phyloP scores from a whole-genome alignment of 352 stramenopile genomes.

The Globisporangium echinulatum region DNA sequence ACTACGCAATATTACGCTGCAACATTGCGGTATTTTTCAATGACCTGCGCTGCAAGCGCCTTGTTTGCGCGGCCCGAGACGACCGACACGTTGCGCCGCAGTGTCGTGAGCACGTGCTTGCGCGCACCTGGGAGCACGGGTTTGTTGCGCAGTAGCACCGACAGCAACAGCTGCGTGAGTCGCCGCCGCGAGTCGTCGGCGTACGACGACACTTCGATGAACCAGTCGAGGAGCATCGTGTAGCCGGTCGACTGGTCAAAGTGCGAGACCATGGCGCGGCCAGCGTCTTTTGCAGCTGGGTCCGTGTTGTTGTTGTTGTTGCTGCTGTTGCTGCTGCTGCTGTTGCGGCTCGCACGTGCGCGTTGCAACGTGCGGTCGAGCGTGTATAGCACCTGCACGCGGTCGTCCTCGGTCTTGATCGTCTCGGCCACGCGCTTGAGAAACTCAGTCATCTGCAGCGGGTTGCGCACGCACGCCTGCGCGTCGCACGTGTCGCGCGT shows the following conservation, averaged over 20 bases:
- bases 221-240: conserved; percentile 50
- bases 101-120: conserved; percentile 27
- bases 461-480: conserved; percentile 27
- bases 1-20: too few relatives aligned
- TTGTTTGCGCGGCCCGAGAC: conserved; percentile 41
- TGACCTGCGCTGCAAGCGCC: conserved; percentile 28
- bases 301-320: neutral
- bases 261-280: conserved; percentile 19
- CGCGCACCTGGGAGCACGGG: conserved; percentile 36
- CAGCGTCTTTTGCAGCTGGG: neutral
- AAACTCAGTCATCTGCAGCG: conserved; percentile 32
- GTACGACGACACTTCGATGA: conserved; percentile 36
- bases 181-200: conserved; percentile 38
- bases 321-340: conserved; percentile 1
- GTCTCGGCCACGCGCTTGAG: conserved; percentile 23
- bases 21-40: conserved; percentile 19
- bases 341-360: conserved; percentile 6
- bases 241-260: conserved; percentile 64
- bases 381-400: conserved; percentile 48
- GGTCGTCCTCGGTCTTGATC: conserved; percentile 44
- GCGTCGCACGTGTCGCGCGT: conserved; percentile 33
- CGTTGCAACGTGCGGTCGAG: conserved; percentile 41
- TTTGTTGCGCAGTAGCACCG: conserved; percentile 45
- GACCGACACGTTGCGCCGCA: conserved; percentile 19
- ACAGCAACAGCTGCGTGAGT: conserved; percentile 44